Conservation (phyloP, 768 basidiomycete species). For the Sporobolomyces pararoseus region DNA sequence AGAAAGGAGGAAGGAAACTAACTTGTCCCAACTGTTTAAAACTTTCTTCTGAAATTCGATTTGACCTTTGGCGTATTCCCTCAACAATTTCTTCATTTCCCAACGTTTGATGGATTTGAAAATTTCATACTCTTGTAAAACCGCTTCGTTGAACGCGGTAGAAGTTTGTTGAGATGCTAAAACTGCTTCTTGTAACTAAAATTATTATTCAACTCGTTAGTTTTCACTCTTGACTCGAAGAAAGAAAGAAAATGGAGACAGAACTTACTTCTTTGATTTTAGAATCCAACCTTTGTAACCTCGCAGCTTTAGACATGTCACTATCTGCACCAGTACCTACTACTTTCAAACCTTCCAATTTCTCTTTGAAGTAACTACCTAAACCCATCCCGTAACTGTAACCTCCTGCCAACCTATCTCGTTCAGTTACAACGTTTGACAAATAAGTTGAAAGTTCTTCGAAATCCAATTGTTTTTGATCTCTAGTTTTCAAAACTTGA, state of each 20-base stretch:
- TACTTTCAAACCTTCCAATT: slow-evolving; percentile 84
- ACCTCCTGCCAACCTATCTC: slow-evolving; percentile 84
- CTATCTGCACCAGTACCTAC: slow-evolving; percentile 61
- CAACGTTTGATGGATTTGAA: slow-evolving; percentile 87
- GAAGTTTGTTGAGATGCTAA: slow-evolving; percentile 91
- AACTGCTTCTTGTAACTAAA: slow-evolving; percentile 90
- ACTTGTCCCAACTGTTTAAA: slow-evolving; percentile 33
- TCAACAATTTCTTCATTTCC: slow-evolving; percentile 95
- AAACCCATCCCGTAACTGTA: slow-evolving; percentile 72
- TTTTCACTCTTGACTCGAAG: background rate
- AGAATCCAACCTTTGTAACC: slow-evolving; percentile 82
- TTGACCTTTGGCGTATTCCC: slow-evolving; percentile 84
- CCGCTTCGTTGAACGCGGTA: slow-evolving; percentile 93
- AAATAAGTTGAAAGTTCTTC: slow-evolving; percentile 95
- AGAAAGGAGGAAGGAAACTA: background rate
- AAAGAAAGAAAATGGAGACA: background rate
- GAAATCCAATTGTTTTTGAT: slow-evolving; percentile 98
- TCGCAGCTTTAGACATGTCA: slow-evolving; percentile 84
- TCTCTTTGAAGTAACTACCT: slow-evolving; percentile 81
- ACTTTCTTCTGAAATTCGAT: slow-evolving; percentile 71
- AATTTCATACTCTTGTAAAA: slow-evolving; percentile 78
- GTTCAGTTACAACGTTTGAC: slow-evolving; percentile 83
- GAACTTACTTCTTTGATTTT: slow-evolving; percentile 87
- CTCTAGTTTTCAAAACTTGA: slow-evolving; percentile 90
- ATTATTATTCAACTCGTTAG: background rate